These are phyloP conservation scores for Solidago caesia DNA, from an alignment of 129 eudicot species.

Conservation along the genomic window DNA sequence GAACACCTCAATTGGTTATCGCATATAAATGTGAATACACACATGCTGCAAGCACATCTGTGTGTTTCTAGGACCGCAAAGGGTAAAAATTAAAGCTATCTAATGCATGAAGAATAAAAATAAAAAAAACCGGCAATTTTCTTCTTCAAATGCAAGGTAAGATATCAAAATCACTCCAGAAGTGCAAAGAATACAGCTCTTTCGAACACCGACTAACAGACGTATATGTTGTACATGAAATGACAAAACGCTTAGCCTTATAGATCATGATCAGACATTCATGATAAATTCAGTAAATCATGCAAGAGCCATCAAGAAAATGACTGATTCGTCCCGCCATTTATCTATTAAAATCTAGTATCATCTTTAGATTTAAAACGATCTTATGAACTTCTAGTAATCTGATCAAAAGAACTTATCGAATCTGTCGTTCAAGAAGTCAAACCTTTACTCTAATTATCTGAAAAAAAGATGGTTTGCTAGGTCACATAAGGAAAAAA, in stretches of 20 bases:
- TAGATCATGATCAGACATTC: slow-evolving; percentile 10
- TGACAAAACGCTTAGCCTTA: neutral
- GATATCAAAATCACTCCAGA: slow-evolving; percentile 14
- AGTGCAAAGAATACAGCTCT: slow-evolving; percentile 11
- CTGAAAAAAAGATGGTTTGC: neutral
- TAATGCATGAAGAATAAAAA: neutral
- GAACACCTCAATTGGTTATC: neutral
- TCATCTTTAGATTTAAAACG: slow-evolving; percentile 4
- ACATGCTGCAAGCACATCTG: slow-evolving; percentile 8
- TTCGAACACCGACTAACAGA: slow-evolving; percentile 20
- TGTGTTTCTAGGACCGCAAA: slow-evolving; percentile 7
- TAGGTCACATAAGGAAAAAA: neutral
- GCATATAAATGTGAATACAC: neutral
- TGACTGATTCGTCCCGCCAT: neutral
- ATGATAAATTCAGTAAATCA: slow-evolving; percentile 8
- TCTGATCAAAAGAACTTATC: neutral
- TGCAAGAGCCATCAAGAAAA: slow-evolving; percentile 16
- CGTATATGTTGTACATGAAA: slow-evolving; percentile 3
- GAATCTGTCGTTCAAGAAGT: neutral
- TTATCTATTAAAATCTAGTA: neutral
- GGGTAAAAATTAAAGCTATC: slow-evolving; percentile 1
- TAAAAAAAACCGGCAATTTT: neutral
- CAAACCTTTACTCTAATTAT: neutral
- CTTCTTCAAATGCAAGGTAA: slow-evolving; percentile 16
- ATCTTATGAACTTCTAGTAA: neutral